Evolutionary conservation across 1,284 basidiomycete genomes (phyloP), one percentile per base, ranked within the genome.

Genomic region (Albatrellus sp.): DNA sequence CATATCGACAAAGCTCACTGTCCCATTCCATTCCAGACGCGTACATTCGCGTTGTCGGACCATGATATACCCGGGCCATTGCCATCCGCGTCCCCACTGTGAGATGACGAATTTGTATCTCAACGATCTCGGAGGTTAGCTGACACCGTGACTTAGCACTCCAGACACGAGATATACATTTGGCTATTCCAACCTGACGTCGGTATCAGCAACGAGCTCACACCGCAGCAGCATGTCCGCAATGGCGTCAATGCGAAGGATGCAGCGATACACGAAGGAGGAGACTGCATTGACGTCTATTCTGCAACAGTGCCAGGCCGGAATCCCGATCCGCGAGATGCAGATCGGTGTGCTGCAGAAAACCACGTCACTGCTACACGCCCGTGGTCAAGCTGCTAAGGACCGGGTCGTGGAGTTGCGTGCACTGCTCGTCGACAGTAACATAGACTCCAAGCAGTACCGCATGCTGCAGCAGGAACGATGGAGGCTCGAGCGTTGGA

Each of bases 401-500:
- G 61, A 67, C 41, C 64, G 64, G 44, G 62, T 63, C 3, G 60
- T 58, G 24, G 64, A 61, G 47, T 57, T 76, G 34, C 66, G 67
- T 13, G 52, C 50, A 11, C 52, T 61, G 35, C 61, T 78, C 6
- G 53, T 54, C 2, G 48, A 54, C 10, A 60, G 62, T 34, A 56
- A 57, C 41, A 44, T 59, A 11, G 63, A 70, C 4, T 66, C 66
- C 0, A 54, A 50, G 8, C 50, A 54, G 19, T 65, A 64, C 47
- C 52, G 57, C 39, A 46, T 59, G 10, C 54, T 71, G 36, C 67
- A 72, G 48, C 63, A 61, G 3, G 65, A 73, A 46, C 65, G 68
- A 20, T 74, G 72, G 73, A 61, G 67, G 57, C 67, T 68, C 46
- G 73, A 77, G 49, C 67, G 62, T 46, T 61, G 67, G 48, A 60